Conservation (phyloP, 805 yeast species). For the Barnettozyma sucrosica region DNA sequence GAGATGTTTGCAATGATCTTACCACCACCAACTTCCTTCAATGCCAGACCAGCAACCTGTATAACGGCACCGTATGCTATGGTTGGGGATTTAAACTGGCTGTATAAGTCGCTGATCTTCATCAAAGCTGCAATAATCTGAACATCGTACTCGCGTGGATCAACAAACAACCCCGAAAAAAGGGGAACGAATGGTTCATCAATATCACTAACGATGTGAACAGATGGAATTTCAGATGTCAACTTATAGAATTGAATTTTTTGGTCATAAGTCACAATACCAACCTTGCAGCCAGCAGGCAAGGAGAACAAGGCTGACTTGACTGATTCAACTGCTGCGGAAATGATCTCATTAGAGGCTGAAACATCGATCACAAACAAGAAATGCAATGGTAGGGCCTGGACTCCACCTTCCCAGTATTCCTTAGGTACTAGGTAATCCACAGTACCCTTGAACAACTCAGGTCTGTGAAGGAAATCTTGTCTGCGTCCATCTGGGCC, state of each 20-base stretch:
- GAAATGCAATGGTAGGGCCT: conserved; percentile 52
- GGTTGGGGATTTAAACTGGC: conserved; percentile 39
- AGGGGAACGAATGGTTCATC: conserved; percentile 82
- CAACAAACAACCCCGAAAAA: conserved; percentile 69
- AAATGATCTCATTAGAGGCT: conserved; percentile 54
- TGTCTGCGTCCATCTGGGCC: conserved; percentile 57
- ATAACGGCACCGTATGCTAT: conserved; percentile 79
- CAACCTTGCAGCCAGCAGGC: conserved; percentile 37
- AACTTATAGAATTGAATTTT: conserved; percentile 69
- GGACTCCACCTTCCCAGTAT: conserved; percentile 46
- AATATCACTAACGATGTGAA: conserved; percentile 61
- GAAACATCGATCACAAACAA: conserved; percentile 71
- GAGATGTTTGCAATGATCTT: conserved; percentile 67
- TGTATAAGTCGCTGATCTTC: conserved; percentile 44
- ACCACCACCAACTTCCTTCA: conserved; percentile 72
- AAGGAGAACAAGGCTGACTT: conserved; percentile 40
- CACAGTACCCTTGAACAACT: conserved; percentile 74
- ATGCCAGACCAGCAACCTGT: conserved; percentile 56
- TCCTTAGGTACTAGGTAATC: conserved; percentile 75
- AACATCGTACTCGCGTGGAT: conserved; percentile 58
- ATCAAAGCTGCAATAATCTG: conserved; percentile 65
- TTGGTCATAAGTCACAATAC: conserved; percentile 73
- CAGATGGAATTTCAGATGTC: conserved; percentile 46
- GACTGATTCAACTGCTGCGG: conserved; percentile 64
- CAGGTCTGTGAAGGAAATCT: conserved; percentile 65